A percentile compares a stretch with the other conserved stretches of the same genome.
phyloP scores from a whole-genome alignment of 2,329 filamentous ascomycete genomes.

The Incumbomyces delicatus region DNA sequence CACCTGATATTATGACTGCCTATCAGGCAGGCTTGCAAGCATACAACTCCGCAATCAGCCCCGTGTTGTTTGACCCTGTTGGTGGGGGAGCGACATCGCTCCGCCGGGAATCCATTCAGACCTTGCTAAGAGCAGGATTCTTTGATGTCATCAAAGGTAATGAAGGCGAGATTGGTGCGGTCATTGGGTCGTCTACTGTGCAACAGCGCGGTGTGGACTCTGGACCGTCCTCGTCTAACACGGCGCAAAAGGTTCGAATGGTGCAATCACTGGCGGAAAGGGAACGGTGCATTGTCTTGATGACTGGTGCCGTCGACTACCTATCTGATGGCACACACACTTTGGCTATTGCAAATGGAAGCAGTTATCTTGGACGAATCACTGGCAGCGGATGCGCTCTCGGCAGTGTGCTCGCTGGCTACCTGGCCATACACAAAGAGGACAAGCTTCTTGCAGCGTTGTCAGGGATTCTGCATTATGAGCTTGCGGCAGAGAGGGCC shows the following conservation, averaged over 20 bases:
- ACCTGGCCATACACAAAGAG: conserved; percentile 52
- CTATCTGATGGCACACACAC: conserved; percentile 64
- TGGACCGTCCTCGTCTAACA: conserved; percentile 44
- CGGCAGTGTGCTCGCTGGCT: conserved; percentile 69
- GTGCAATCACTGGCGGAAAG: conserved; percentile 57
- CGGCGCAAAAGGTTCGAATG: conserved; percentile 50
- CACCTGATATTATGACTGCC: conserved; percentile 60
- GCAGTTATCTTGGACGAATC: conserved; percentile 44
- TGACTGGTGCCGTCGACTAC: conserved; percentile 72
- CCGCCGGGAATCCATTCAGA: conserved; percentile 59
- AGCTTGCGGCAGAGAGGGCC: conserved; percentile 65
- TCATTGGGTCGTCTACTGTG: conserved; percentile 47
- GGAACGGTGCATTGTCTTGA: conserved; percentile 63
- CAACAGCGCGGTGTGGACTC: conserved; percentile 82
- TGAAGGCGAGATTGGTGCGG: conserved; percentile 72
- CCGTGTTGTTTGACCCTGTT: conserved; percentile 80
- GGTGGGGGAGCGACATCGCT: conserved; percentile 75
- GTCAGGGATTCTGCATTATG: conserved; percentile 66
- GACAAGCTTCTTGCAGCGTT: conserved; percentile 65
- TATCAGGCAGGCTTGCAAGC: conserved; percentile 65
- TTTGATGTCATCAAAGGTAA: conserved; percentile 92
- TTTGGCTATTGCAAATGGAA: conserved; percentile 64
- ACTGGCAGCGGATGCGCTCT: conserved; percentile 69
- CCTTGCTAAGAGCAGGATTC: conserved; percentile 62
- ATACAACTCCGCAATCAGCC: conserved; percentile 68